Percentiles rank a stretch among this genome's conserved stretches.
phyloP scores from a whole-genome alignment of 805 yeast genomes.

The Sungouiozyma intestinalis region DNA sequence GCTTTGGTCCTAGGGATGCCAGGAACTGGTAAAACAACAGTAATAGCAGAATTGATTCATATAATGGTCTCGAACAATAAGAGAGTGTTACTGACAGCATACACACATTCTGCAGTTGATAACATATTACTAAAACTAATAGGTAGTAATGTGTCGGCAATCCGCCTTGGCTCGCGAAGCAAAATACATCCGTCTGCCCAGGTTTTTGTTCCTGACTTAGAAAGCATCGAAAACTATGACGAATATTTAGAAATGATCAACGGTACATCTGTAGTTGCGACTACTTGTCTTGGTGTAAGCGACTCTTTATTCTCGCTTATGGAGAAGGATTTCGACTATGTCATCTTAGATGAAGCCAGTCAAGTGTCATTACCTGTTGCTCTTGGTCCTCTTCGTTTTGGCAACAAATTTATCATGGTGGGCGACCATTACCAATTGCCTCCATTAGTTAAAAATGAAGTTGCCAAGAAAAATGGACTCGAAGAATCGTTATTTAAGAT shows the following conservation, averaged over 20 bases:
- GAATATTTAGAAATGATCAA: slow-evolving; percentile 40
- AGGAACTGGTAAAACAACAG: slow-evolving; percentile 93
- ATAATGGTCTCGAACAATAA: slow-evolving; percentile 47
- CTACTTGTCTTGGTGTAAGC: slow-evolving; percentile 70
- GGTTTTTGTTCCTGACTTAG: slow-evolving; percentile 39
- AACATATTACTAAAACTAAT: slow-evolving; percentile 72
- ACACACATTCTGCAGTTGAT: slow-evolving; percentile 94
- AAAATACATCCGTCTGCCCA: slow-evolving; percentile 54
- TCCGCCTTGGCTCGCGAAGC: slow-evolving; percentile 55
- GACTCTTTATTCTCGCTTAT: slow-evolving; percentile 22
- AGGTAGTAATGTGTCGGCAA: slow-evolving; percentile 36
- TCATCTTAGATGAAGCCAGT: slow-evolving; percentile 94
- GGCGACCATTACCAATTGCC: slow-evolving; percentile 95
- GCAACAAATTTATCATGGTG: slow-evolving; percentile 77
- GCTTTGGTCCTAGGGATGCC: slow-evolving; percentile 92
- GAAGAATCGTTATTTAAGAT: slow-evolving; percentile 67
- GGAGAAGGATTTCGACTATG: slow-evolving; percentile 65
- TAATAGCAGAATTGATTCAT: slow-evolving; percentile 65
- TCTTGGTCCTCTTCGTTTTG: slow-evolving; percentile 73
- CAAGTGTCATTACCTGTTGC: slow-evolving; percentile 89
- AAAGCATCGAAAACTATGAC: slow-evolving; percentile 31
- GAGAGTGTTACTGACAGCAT: slow-evolving; percentile 68
- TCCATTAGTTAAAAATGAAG: slow-evolving; percentile 65
- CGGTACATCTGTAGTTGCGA: slow-evolving; percentile 67
- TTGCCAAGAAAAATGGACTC: slow-evolving; percentile 48